Conservation (phyloP, 192 early-diverging fungal species). For the Thamnidium elegans region DNA sequence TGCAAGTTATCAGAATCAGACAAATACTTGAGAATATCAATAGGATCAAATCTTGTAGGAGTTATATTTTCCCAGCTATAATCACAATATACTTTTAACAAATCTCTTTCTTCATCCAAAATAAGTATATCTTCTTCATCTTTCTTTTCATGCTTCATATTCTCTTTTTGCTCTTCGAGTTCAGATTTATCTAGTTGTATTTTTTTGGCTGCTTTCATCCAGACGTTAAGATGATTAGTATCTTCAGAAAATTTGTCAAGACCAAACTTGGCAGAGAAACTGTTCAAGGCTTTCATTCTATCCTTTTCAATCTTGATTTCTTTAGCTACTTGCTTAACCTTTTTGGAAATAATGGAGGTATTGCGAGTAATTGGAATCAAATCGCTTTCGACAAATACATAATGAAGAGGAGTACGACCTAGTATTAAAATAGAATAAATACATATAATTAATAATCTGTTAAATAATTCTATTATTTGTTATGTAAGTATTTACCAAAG, state of each 20-base stretch:
- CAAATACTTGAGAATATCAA: slow-evolving; percentile 49
- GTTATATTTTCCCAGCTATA: slow-evolving; percentile 32
- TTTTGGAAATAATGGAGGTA: slow-evolving; percentile 11
- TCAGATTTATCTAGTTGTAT: background rate
- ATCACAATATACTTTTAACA: slow-evolving; percentile 2
- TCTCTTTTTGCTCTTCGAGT: background rate
- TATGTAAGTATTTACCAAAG: slow-evolving; percentile 27
- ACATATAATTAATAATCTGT: background rate
- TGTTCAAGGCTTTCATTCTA: background rate
- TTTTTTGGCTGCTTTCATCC: slow-evolving; percentile 17
- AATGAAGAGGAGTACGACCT: slow-evolving; percentile 52
- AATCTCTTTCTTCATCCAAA: background rate
- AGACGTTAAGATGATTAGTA: background rate
- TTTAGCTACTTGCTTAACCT: slow-evolving; percentile 24
- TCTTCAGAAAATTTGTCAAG: background rate
- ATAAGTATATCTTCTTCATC: slow-evolving; percentile 5
- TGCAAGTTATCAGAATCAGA: slow-evolving; percentile 20
- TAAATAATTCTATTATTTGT: background rate
- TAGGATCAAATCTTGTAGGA: slow-evolving; percentile 42
- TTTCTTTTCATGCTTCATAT: background rate
- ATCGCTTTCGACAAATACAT: slow-evolving; percentile 40
- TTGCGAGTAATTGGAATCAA: slow-evolving; percentile 41
- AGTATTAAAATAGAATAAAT: background rate
- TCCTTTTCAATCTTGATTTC: slow-evolving; percentile 9
- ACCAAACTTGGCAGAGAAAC: slow-evolving; percentile 6